These are phyloP conservation scores for Porcisia hertigi DNA, from an alignment of 208 protist species.

Conservation along the genomic window DNA sequence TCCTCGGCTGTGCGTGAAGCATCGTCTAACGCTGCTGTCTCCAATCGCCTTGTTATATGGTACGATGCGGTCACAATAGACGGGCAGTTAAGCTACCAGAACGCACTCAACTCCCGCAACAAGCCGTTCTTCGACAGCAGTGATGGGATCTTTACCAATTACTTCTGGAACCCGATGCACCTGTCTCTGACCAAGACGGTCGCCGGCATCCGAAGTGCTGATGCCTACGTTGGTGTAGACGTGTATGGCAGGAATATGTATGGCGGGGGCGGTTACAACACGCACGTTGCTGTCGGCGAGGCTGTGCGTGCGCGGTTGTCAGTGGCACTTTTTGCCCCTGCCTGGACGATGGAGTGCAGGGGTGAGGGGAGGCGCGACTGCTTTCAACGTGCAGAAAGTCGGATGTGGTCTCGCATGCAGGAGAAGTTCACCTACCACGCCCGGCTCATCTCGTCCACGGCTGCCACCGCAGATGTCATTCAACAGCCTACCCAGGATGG, in stretches of 20 bases:
- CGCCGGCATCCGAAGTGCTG: slow-evolving; percentile 32
- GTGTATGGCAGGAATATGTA: slow-evolving; percentile 81
- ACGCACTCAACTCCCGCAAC: slow-evolving; percentile 76
- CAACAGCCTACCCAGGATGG: background rate
- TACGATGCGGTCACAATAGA: slow-evolving; percentile 86
- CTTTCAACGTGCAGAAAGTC: slow-evolving; percentile 53
- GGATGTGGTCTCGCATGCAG: slow-evolving; percentile 61
- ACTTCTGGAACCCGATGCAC: slow-evolving; percentile 74
- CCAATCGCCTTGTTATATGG: slow-evolving; percentile 71
- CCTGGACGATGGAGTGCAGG: slow-evolving; percentile 80
- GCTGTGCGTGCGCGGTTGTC: slow-evolving; percentile 42
- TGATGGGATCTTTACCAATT: slow-evolving; percentile 91
- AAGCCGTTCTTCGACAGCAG: slow-evolving; percentile 78
- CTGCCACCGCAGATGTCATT: background rate
- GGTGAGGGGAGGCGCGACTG: slow-evolving; percentile 39
- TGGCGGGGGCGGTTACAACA: slow-evolving; percentile 80
- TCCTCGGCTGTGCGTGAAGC: background rate
- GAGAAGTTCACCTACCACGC: slow-evolving; percentile 29
- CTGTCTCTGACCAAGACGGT: slow-evolving; percentile 34
- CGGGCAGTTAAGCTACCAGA: slow-evolving; percentile 76
- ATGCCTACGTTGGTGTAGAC: slow-evolving; percentile 88
- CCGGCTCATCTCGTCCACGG: background rate
- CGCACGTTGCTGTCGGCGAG: slow-evolving; percentile 41
- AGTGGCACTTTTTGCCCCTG: slow-evolving; percentile 90
- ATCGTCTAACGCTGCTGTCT: background rate